Evolutionary conservation across 2,329 filamentous ascomycete species (phyloP).

Genomic region (Trichoderma simmonsii): DNA sequence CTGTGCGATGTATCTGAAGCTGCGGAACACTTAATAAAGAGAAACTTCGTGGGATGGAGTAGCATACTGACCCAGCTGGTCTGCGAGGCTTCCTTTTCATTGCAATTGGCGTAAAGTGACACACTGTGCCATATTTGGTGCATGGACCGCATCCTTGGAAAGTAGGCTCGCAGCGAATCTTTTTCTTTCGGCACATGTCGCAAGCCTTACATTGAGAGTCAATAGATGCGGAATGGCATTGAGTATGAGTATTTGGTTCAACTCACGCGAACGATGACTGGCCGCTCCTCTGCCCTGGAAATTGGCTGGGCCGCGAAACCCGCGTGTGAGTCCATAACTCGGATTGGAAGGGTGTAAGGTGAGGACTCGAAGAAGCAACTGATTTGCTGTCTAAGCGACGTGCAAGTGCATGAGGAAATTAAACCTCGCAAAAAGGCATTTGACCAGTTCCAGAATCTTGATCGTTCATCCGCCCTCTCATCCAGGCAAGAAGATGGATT

Average conservation of each 20-base stretch:
- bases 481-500: too few relatives aligned
- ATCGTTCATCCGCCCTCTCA: background rate
- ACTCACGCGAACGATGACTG: background rate
- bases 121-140: constrained; percentile 9
- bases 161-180: constrained; percentile 2
- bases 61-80: constrained; percentile 8
- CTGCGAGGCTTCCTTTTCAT: constrained; percentile 5
- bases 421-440: background rate
- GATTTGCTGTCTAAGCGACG: background rate
- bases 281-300: background rate
- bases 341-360: background rate
- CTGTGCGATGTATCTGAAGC: constrained; percentile 10
- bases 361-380: background rate
- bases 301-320: background rate
- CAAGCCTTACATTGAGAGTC: background rate
- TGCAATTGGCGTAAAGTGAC: constrained; percentile 10
- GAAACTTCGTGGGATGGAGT: background rate
- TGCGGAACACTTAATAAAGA: background rate
- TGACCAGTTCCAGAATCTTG: background rate
- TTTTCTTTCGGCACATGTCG: constrained; percentile 7
- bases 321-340: background rate
- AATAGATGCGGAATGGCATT: background rate
- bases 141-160: background rate
- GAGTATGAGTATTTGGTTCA: background rate
- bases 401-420: background rate